These are phyloP conservation scores for Aspergillus pseudoviridinutans DNA, from an alignment of 2,329 filamentous ascomycete species.

Conservation along the genomic window DNA sequence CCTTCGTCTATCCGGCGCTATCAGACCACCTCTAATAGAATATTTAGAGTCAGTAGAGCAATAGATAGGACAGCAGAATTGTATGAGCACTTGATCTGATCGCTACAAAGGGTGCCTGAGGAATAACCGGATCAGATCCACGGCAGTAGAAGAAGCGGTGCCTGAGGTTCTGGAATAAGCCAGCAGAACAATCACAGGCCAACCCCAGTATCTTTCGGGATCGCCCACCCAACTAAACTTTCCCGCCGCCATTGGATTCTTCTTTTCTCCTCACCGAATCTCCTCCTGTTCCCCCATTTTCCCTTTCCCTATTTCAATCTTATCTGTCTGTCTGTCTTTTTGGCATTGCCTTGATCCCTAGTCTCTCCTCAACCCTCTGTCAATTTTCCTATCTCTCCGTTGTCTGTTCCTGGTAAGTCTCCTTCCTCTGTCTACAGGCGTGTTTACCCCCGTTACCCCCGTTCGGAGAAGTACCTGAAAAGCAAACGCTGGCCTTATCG, in stretches of 20 bases:
- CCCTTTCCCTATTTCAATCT: slow-evolving; percentile 8
- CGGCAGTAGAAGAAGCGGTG: neutral
- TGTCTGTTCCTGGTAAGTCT: neutral
- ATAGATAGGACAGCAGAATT: neutral
- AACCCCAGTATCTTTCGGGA: neutral
- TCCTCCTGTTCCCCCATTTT: slow-evolving; percentile 3
- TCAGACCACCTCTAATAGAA: neutral
- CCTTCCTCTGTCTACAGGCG: neutral
- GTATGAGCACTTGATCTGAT: neutral
- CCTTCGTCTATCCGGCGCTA: neutral
- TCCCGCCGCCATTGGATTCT: slow-evolving; percentile 7
- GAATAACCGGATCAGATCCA: neutral
- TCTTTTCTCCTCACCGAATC: slow-evolving; percentile 2
- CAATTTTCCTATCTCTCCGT: neutral
- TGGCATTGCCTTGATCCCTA: slow-evolving; percentile 5
- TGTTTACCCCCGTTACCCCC: neutral
- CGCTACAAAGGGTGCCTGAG: neutral
- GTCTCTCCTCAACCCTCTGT: neutral
- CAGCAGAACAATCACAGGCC: neutral
- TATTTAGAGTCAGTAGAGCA: neutral
- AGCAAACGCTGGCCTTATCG: neutral
- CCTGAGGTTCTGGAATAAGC: neutral
- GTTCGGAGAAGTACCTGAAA: neutral
- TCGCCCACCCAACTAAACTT: neutral
- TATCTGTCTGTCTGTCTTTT: slow-evolving; percentile 2